Base-by-base conservation (phyloP, 1,139 yeast species). In the Saccharomycopsis hybrid region DNA sequence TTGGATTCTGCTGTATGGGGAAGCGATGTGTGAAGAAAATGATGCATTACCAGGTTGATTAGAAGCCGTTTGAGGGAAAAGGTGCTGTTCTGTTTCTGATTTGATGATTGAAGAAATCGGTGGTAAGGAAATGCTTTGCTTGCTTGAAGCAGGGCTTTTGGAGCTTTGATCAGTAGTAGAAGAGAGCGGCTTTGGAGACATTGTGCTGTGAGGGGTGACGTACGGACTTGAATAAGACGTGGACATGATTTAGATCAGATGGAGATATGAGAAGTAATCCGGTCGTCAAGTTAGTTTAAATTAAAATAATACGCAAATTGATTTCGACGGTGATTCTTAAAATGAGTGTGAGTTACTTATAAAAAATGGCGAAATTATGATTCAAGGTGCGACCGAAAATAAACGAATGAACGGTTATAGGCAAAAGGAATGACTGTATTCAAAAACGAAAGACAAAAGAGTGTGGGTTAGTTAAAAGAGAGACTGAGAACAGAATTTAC, bases 51-150 rank as follows among this genome's bases (percentile, higher is more conserved):
- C 18, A 18, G 18, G 18, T 18, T 18, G 18, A 18, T 18, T 18
- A 18, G 18, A 18, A 18, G 18, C 18, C 18, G 18, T 18, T 13
- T 36, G 39, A 5, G 39, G 39, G 24, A 36, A 36, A 5, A 24
- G 5, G 7, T 36, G 39, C 24, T 11, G 39, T 5, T 36, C 9
- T 11, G 39, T 9, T 9, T 36, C 39, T 36, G 9, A 5, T n/a
- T 28, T 24, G 32, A 50, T 50, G 5, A 50, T 24, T 11, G 50
- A 31, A 27, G 53, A 50, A 13, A 50, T 50, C 7, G 53, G 53
- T n/a, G 53, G 53, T 37, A 50, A 47, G 8, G 50, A 46, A 5
- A 50, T 41, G 33, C n/a, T 49, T 33, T 18, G 41, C 11, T 44
- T 44, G 27, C 13, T 28, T 5, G 41, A 24, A 3, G 44, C 24